Conservation (phyloP, 257 asterid species). For the Cynanchum wilfordii region DNA sequence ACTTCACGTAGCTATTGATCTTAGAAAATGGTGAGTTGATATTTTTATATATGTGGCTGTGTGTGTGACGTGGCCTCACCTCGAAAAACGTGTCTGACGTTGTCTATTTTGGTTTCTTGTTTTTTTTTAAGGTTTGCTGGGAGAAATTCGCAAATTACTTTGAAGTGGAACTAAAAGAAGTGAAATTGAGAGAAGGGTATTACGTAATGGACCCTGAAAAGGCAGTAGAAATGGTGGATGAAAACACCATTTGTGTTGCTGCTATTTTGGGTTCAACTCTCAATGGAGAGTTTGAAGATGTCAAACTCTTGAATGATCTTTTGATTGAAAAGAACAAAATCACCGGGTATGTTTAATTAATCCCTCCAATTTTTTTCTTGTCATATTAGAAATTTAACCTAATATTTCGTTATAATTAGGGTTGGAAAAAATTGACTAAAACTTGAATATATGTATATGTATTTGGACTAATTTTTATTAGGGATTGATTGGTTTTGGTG, state of each 20-base stretch:
- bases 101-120: conserved; percentile 16
- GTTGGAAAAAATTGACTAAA: too few relatives aligned
- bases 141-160: conserved; percentile 36
- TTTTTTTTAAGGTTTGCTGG: too few relatives aligned
- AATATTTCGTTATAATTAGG: too few relatives aligned
- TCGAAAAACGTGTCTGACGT: too few relatives aligned
- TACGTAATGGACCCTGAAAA: conserved; percentile 27
- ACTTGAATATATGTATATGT: too few relatives aligned
- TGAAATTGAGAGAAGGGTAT: conserved; percentile 27
- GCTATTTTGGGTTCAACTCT: conserved; percentile 36
- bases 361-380: too few relatives aligned
- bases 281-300: conserved; percentile 38
- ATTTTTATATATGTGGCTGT: too few relatives aligned
- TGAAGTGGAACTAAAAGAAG: conserved; percentile 33
- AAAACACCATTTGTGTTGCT: conserved; percentile 31
- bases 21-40: too few relatives aligned
- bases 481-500: background rate
- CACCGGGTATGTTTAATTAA: conserved; percentile 21
- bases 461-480: too few relatives aligned
- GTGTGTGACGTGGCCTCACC: too few relatives aligned
- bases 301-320: conserved; percentile 26
- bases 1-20: too few relatives aligned
- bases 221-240: conserved; percentile 30
- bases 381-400: too few relatives aligned
- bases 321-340: conserved; percentile 23